phyloP scores from a whole-genome alignment of 2,329 filamentous ascomycete genomes.

The Aspergillus sp. region DNA sequence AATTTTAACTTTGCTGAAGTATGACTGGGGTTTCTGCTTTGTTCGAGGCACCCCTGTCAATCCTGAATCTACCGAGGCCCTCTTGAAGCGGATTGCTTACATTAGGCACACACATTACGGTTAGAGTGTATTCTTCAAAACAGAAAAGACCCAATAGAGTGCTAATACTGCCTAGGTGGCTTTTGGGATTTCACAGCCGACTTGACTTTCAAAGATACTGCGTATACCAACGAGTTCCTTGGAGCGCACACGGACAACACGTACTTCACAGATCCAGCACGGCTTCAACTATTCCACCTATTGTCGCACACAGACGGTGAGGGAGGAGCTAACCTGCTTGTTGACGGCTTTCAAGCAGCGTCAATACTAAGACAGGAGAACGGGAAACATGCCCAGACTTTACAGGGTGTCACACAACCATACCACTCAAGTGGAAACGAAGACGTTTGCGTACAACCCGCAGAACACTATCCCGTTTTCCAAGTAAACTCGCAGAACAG shows the following conservation, averaged over 20 bases:
- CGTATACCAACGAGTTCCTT: slow-evolving; percentile 83
- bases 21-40: slow-evolving; percentile 72
- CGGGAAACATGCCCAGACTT: slow-evolving; percentile 55
- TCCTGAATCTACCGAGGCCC: slow-evolving; percentile 69
- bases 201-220: slow-evolving; percentile 82
- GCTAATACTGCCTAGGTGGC: slow-evolving; percentile 44
- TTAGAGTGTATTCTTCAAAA: slow-evolving; percentile 29
- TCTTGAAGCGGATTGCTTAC: slow-evolving; percentile 79
- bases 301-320: slow-evolving; percentile 67
- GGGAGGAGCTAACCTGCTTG: slow-evolving; percentile 77
- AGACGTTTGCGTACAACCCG: slow-evolving; percentile 76
- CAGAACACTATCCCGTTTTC: slow-evolving; percentile 69
- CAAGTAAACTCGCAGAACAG: slow-evolving; percentile 52
- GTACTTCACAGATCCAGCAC: slow-evolving; percentile 90
- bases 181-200: slow-evolving; percentile 90
- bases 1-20: slow-evolving; percentile 46
- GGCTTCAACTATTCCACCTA: slow-evolving; percentile 89
- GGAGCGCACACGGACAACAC: slow-evolving; percentile 91
- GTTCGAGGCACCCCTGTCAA: slow-evolving; percentile 68
- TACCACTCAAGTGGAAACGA: slow-evolving; percentile 87
- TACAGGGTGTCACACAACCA: slow-evolving; percentile 61
- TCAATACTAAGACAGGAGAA: slow-evolving; percentile 56
- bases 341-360: slow-evolving; percentile 82
- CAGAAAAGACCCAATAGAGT: neutral
- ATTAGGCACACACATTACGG: slow-evolving; percentile 92